Conservation (phyloP, 805 yeast species). For the Pichia kluyveri region DNA sequence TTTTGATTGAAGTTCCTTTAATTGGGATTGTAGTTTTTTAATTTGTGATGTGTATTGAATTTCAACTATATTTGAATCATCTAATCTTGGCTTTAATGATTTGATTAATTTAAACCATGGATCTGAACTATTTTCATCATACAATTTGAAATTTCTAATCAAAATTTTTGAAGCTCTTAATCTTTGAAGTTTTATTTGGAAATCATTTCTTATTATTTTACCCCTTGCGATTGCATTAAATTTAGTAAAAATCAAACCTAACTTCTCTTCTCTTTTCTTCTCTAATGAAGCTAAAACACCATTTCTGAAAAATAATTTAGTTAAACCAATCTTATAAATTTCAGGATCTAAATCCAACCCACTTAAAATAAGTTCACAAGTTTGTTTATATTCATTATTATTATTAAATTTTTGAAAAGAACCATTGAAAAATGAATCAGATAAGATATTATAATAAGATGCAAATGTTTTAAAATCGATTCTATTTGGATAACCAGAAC, state of each 20-base stretch:
- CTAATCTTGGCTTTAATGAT: slow-evolving; percentile 59
- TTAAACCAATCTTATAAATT: slow-evolving; percentile 58
- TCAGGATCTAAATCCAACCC: slow-evolving; percentile 51
- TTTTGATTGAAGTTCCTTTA: slow-evolving; percentile 37
- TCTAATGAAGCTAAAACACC: slow-evolving; percentile 77
- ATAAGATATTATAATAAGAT: slow-evolving; percentile 62
- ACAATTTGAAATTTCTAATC: slow-evolving; percentile 48
- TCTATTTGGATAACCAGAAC: slow-evolving; percentile 95
- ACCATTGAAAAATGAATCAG: slow-evolving; percentile 5
- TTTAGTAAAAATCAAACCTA: slow-evolving; percentile 44
- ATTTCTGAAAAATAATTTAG: slow-evolving; percentile 67
- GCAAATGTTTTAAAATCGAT: slow-evolving; percentile 76
- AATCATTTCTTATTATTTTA: slow-evolving; percentile 39
- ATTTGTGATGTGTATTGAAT: slow-evolving; percentile 48
- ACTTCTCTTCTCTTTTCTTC: slow-evolving; percentile 56
- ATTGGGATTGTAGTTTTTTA: slow-evolving; percentile 46
- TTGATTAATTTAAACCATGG: slow-evolving; percentile 77
- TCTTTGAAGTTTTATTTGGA: slow-evolving; percentile 42
- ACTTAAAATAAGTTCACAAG: slow-evolving; percentile 58
- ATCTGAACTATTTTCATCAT: slow-evolving; percentile 40
- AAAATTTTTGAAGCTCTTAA: slow-evolving; percentile 65
- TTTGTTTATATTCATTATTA: slow-evolving; percentile 44
- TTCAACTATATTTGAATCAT: slow-evolving; percentile 29
- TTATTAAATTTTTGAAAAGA: slow-evolving; percentile 4
- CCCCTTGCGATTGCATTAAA: slow-evolving; percentile 68